Evolutionary conservation across 495 filamentous ascomycete genomes (phyloP), one percentile per base, ranked within the genome.

Genomic region (Parathielavia hyrcaniae): DNA sequence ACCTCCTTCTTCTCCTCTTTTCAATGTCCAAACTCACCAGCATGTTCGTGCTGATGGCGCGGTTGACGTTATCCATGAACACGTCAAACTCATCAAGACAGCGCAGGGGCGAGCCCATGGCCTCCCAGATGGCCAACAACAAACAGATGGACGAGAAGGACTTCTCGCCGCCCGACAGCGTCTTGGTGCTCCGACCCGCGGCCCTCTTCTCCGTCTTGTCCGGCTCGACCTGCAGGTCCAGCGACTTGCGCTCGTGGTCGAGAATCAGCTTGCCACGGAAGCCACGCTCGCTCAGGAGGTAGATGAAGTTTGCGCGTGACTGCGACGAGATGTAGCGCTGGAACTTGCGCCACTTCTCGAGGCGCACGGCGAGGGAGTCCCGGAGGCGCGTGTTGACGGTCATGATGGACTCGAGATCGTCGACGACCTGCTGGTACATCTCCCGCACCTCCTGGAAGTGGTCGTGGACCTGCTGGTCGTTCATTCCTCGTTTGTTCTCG

Each of bases 71-170:
- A 65, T 99, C 93, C 93, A 99, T 99, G 75, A 95, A 99, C 41
- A 99, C 93, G 73, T 99, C 93, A 66, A 97, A 99, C 73, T 99
- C 93, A 72, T 99, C 93, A 49, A 99, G 79, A 67, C 95, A 97
- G 40, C 93, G 82, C 53, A 99, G 84, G 0, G 92, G 91, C 12
- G 88, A 90, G 8, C 91, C 91, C 92, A 99, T 97, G 41, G 93
- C 95, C 67, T 97, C 93, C 93, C 93, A 98, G 20, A 98, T 84
- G 19, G 89, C 81, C 32, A 99, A 77, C 40, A 99, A 75, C 53
- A 99, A 78, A 69, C 93, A 99, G 56, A 97, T 92, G 13, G 91
- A 93, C 1, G 91, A 95, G 74, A 97, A 99, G 0, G 90, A 96
- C 68, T 97, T 97, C 71, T 99, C 93, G 40, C 93, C 93, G 47